Evolutionary conservation across 2,329 filamentous ascomycete genomes (phyloP), one percentile per base, ranked within the genome.

Genomic region (Penicillium expansum): DNA sequence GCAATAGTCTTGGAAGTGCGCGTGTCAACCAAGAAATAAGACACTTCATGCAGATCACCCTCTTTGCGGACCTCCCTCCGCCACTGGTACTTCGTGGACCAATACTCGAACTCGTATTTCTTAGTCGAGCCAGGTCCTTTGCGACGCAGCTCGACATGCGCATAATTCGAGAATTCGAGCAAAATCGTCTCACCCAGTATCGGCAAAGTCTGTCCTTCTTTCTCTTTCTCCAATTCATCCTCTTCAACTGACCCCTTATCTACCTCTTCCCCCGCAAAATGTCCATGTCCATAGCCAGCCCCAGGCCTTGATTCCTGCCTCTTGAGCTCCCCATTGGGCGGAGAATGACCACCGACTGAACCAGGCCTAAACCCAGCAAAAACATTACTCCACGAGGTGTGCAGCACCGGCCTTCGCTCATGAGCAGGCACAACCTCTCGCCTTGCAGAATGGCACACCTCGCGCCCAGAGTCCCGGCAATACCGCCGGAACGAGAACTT

Each of bases 161-260:
- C 93, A 72, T 99, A 99, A 77, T 97, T 99, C 63, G 91, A 95
- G 72, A 97, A 99, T 72, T 97, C 93, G 33, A 99, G 83, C 75
- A 92, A 90, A 72, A 93, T 89, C 35, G 83, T 88, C 73, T 96
- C 91, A 56, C 87, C 90, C 18, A 90, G 84, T 43, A 80, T 69
- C 11, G 55, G 43, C 22, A 20, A 27, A 27, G 22, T 0, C 10
- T 27, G 38, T 22, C 50, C 51, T 10, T 60, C 59, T 29, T 59
- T 54, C 10, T 60, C 60, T 30, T 57, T 56, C 30, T 48, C 52
- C 4, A 51, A 61, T 27, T 59, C 35, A 30, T 57, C 52, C 27
- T 58, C 52, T 4, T 60, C 61, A 41, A 10, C 5, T 9, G 1
- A 24, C n/a, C 20, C 9, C 14, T 35, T 35, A 13, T 35, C 30